Percentiles rank a stretch among this genome's conserved stretches.
Conservation (phyloP, 2,329 filamentous ascomycete genomes). For the Cercospora sesami region DNA sequence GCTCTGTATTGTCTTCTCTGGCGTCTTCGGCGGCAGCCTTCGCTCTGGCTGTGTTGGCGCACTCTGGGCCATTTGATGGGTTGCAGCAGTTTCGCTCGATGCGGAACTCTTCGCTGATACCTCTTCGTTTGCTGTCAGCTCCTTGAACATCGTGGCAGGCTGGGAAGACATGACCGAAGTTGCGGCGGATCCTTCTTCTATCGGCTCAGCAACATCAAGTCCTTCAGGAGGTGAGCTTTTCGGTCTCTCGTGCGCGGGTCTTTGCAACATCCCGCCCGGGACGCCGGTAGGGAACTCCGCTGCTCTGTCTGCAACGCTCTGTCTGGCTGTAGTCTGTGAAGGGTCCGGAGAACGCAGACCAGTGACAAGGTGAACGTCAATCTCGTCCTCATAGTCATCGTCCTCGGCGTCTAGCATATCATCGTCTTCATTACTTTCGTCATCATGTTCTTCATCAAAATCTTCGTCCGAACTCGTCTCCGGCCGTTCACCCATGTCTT, state of each 20-base stretch:
- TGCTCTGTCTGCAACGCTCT: not conserved
- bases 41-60: not conserved
- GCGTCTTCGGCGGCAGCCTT: constrained; percentile 14
- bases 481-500: constrained; percentile 26
- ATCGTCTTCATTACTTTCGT: constrained; percentile 9
- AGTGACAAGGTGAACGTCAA: not conserved
- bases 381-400: constrained; percentile 7
- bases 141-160: not conserved
- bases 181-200: not conserved
- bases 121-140: not conserved
- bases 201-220: not conserved
- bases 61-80: not conserved
- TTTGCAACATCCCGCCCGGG: not conserved
- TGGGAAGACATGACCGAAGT: not conserved
- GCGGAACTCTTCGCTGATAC: not conserved
- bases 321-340: not conserved
- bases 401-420: constrained; percentile 8
- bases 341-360: not conserved
- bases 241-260: not conserved
- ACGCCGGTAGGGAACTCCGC: not conserved
- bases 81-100: not conserved
- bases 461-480: constrained; percentile 19
- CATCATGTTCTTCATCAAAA: constrained; percentile 13
- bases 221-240: not conserved
- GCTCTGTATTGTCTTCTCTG: constrained; percentile 15